Percentiles rank a stretch among this genome's conserved stretches.
These are phyloP conservation scores for Pseudogymnoascus destructans DNA, from an alignment of 2,329 filamentous ascomycete species.

Conservation along the genomic window DNA sequence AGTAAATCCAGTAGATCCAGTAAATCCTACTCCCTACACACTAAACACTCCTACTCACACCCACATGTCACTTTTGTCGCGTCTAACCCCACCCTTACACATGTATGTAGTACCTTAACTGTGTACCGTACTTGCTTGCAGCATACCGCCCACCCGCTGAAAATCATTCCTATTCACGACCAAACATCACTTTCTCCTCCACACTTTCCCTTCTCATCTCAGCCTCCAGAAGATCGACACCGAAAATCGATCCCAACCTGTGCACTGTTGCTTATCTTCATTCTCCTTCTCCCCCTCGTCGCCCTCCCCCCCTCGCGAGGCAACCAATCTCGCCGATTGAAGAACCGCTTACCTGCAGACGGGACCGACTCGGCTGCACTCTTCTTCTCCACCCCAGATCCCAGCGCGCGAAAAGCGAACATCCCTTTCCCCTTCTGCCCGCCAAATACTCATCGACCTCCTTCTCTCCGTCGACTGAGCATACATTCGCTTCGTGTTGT, in stretches of 20 bases:
- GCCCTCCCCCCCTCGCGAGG: not conserved
- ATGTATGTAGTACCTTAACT: not conserved
- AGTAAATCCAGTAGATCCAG: too few relatives aligned
- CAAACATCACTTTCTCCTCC: slow-evolving; percentile 3
- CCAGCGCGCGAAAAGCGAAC: not conserved
- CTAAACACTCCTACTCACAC: not conserved
- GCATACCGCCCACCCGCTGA: not conserved
- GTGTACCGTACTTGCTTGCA: not conserved
- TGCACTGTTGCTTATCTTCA: not conserved
- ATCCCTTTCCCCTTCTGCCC: not conserved
- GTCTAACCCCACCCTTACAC: not conserved
- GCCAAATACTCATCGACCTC: not conserved
- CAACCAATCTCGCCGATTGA: not conserved
- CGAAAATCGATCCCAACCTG: not conserved
- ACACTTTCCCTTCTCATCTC: slow-evolving; percentile 1
- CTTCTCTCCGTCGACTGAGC: not conserved
- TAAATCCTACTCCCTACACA: too few relatives aligned
- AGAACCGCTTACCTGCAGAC: not conserved
- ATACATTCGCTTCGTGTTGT: not conserved
- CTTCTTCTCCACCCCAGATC: not conserved
- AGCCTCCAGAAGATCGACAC: slow-evolving; percentile 1
- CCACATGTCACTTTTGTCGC: not conserved
- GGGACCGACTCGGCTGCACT: not conserved
- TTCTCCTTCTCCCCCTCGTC: not conserved
- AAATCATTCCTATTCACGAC: slow-evolving; percentile 6